Evolutionary conservation across 257 asterid genomes (phyloP), one percentile per base, ranked within the genome.

Genomic region (Gentiana macrophylla): DNA sequence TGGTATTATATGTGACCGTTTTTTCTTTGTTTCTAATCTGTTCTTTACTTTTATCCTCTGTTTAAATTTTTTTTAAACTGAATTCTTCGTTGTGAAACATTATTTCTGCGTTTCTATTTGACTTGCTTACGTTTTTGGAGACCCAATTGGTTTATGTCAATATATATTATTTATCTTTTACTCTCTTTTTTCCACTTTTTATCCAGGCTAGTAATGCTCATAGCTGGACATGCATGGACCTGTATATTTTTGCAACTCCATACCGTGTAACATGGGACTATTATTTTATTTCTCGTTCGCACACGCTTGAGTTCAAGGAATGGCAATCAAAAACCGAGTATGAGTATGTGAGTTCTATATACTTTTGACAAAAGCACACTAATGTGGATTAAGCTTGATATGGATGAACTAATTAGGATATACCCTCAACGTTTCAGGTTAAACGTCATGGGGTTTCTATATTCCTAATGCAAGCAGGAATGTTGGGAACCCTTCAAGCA

Each of bases 221-320:
- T 70, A 90, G 94, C 67, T 86, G 77, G 89, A 90, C 95, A 41
- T 90, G 97, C 54, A 78, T 86, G 90, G 97, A 90, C 74, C 79
- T 90, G 38, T 90, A 86, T 53, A 46, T 90, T 52, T 84, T 86
- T 63, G 97, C 96, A 38, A 90, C 94, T 32, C 96, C 97, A 11
- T 84, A 75, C 65, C 88, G 82, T 3, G 91, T 90, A 9, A 84
- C 89, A 4, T 90, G 96, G 96, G 96, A 86, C 64, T 90, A 84
- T 67, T 90, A 86, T 70, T 38, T 84, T 61, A 44, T 79, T 51
- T 75, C 96, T 54, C 86, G 89, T 37, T 96, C 86, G 89, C 37
- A 90, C 50, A 86, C 95, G 5, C 66, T 90, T 12, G 89, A 80
- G 51, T 82, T 90, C 69, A 67, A 80, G 50, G 82, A 75, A 71